Conservation (phyloP, 768 basidiomycete genomes). For the Trametes villosa region DNA sequence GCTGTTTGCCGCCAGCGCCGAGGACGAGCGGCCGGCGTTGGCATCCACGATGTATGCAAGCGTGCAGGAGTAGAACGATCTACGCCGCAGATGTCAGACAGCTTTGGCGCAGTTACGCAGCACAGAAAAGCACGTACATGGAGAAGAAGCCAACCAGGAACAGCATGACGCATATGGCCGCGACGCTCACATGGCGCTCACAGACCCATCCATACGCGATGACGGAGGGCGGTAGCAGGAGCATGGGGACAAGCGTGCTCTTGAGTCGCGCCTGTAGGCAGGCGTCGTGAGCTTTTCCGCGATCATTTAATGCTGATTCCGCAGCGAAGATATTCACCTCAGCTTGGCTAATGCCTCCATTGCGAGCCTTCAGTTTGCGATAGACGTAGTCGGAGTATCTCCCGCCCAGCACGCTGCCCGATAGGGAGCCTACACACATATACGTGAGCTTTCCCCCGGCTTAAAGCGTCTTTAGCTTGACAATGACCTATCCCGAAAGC, state of each 20-base stretch:
- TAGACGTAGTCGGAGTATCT: slow-evolving; percentile 59
- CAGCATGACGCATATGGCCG: slow-evolving; percentile 70
- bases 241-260: slow-evolving; percentile 61
- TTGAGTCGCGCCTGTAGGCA: slow-evolving; percentile 66
- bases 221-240: slow-evolving; percentile 63
- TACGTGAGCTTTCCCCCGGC: not conserved
- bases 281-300: not conserved
- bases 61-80: slow-evolving; percentile 67
- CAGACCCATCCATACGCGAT: slow-evolving; percentile 79
- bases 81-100: slow-evolving; percentile 24
- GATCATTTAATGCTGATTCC: not conserved
- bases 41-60: slow-evolving; percentile 88
- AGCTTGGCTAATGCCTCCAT: slow-evolving; percentile 56
- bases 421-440: slow-evolving; percentile 44
- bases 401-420: slow-evolving; percentile 61
- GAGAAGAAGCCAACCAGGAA: slow-evolving; percentile 75
- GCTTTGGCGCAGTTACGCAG: not conserved
- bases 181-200: slow-evolving; percentile 62
- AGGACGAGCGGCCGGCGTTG: slow-evolving; percentile 78
- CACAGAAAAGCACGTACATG: slow-evolving; percentile 52
- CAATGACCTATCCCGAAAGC: slow-evolving; percentile 67
- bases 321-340: slow-evolving; percentile 52
- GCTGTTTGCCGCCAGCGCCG: slow-evolving; percentile 77
- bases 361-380: slow-evolving; percentile 43
- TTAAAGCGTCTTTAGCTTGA: not conserved